A percentile compares a stretch with the other conserved stretches of the same genome.
phyloP scores from a whole-genome alignment of 2,329 filamentous ascomycete genomes.

The Grosmannia penicillata region DNA sequence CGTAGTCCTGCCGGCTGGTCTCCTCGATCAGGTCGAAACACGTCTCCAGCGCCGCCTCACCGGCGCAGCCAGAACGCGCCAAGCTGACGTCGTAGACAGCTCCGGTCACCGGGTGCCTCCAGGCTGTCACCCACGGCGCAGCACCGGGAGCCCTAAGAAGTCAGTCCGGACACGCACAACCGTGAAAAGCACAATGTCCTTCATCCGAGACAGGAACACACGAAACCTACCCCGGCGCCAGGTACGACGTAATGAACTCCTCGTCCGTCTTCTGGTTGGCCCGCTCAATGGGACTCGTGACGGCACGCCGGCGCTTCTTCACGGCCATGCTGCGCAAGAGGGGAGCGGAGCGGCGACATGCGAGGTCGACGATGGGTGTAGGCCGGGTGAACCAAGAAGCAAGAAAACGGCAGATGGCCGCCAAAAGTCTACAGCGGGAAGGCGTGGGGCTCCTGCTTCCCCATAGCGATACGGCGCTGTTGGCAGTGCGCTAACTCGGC shows the following conservation, averaged over 20 bases:
- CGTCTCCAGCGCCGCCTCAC: conserved; percentile 27
- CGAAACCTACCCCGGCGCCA: conserved; percentile 28
- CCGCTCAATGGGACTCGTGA: conserved; percentile 25
- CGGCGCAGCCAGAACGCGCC: conserved; percentile 22
- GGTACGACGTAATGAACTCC: conserved; percentile 32
- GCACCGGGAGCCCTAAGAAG: background rate
- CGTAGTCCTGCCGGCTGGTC: conserved; percentile 52
- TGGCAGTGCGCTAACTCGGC: too few relatives aligned
- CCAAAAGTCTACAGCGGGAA: too few relatives aligned
- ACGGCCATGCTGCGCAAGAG: too few relatives aligned
- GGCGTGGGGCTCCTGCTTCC: too few relatives aligned
- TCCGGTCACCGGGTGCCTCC: conserved; percentile 34
- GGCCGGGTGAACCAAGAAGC: too few relatives aligned
- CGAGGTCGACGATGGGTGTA: too few relatives aligned
- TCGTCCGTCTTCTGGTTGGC: conserved; percentile 32
- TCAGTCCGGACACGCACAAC: too few relatives aligned
- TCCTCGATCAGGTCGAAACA: conserved; percentile 44
- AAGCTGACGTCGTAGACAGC: conserved; percentile 29
- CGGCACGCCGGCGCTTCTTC: conserved; percentile 6
- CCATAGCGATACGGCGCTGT: too few relatives aligned
- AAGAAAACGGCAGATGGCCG: too few relatives aligned
- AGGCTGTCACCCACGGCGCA: conserved; percentile 19
- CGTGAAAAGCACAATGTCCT: too few relatives aligned
- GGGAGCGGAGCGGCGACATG: background rate
- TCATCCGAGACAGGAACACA: too few relatives aligned